phyloP scores from a whole-genome alignment of 441 rosid species.

The Euphorbia schlechtendalii region DNA sequence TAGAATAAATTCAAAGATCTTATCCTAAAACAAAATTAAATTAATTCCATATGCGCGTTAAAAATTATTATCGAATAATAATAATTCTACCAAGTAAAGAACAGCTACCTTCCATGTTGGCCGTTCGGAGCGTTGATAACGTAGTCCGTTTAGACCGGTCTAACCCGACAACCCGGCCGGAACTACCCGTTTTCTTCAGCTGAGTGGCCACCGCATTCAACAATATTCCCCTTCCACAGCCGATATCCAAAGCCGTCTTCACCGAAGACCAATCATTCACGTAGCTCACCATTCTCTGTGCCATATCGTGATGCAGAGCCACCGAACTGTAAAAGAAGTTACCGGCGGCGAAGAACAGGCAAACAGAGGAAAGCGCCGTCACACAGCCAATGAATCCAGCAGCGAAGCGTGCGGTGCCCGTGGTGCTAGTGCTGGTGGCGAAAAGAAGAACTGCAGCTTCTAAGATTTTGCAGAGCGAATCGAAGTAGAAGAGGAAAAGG shows the following conservation, averaged over 20 bases:
- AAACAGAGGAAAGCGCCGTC: slow-evolving; percentile 60
- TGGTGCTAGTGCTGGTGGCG: slow-evolving; percentile 20
- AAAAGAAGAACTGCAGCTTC: slow-evolving; percentile 30
- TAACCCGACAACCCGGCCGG: slow-evolving; percentile 91
- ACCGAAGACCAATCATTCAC: slow-evolving; percentile 85
- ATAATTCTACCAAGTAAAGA: not conserved
- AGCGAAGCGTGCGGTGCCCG: slow-evolving; percentile 46
- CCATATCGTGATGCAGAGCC: slow-evolving; percentile 72
- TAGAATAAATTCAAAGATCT: not conserved
- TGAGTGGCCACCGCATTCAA: slow-evolving; percentile 92
- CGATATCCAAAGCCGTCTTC: slow-evolving; percentile 77
- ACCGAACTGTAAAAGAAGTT: slow-evolving; percentile 80
- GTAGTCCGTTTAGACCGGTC: slow-evolving; percentile 76
- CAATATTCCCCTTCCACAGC: slow-evolving; percentile 84
- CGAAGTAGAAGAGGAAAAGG: slow-evolving; percentile 58
- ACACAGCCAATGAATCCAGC: slow-evolving; percentile 78
- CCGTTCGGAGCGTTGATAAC: slow-evolving; percentile 80
- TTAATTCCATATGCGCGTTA: not conserved
- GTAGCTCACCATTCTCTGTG: slow-evolving; percentile 75
- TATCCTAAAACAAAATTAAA: not conserved
- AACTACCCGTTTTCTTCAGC: slow-evolving; percentile 85
- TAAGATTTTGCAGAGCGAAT: slow-evolving; percentile 43
- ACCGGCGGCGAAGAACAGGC: slow-evolving; percentile 72
- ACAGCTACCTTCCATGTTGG: slow-evolving; percentile 67
- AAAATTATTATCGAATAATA: too few relatives aligned